Evolutionary conservation across 169 alveolate species (phyloP).

Genomic region (Plasmodium gonderi): DNA sequence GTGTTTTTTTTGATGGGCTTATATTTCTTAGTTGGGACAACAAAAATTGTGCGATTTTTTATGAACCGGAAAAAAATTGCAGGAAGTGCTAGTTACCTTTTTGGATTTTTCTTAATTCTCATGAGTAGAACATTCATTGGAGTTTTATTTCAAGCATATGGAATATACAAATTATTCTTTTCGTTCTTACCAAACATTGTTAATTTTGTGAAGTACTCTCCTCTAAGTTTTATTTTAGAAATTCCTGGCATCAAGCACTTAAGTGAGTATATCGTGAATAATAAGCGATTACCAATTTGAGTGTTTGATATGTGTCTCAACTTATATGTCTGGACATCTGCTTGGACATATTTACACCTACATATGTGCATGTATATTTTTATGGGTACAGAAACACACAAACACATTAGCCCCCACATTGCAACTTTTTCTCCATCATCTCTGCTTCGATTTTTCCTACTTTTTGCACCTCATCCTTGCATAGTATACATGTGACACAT

Average conservation of each 20-base stretch:
- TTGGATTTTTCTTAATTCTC: conserved; percentile 70
- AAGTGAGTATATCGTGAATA: conserved; percentile 16
- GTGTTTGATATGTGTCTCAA: background rate
- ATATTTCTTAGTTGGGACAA: conserved; percentile 78
- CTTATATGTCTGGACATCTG: background rate
- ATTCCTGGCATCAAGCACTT: conserved; percentile 59
- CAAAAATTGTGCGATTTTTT: conserved; percentile 79
- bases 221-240: conserved; percentile 55
- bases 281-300: conserved; percentile 48
- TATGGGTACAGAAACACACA: no score
- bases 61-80: conserved; percentile 61
- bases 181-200: conserved; percentile 82
- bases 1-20: conserved; percentile 78
- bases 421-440: background rate
- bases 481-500: no score
- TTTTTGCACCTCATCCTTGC: background rate
- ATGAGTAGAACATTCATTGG: conserved; percentile 77
- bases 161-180: conserved; percentile 79
- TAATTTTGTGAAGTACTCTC: conserved; percentile 79
- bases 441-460: background rate
- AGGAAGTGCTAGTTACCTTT: conserved; percentile 76
- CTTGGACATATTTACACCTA: background rate
- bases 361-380: background rate
- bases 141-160: conserved; percentile 74
- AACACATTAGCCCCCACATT: no score